A percentile compares a stretch with the other conserved stretches of the same genome.
Evolutionary conservation across 345 rosid species (phyloP).

Genomic region (Melaleuca alternifolia): DNA sequence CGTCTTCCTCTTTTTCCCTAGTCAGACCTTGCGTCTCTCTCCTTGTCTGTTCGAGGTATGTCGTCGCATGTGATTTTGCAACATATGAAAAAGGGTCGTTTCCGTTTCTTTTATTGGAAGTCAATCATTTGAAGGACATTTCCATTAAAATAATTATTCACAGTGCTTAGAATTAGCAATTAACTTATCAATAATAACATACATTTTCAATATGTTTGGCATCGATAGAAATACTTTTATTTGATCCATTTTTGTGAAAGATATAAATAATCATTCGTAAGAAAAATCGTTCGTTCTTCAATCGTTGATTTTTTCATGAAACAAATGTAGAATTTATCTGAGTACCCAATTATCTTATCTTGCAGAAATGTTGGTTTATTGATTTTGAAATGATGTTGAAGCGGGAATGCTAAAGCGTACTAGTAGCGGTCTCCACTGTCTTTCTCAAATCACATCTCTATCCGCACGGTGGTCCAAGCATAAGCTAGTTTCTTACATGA

Average conservation of each 20-base stretch:
- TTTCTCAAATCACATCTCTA: too few relatives aligned
- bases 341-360: neutral
- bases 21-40: neutral
- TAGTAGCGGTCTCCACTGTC: too few relatives aligned
- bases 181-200: neutral
- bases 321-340: neutral
- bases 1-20: neutral
- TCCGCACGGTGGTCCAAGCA: neutral
- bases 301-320: neutral
- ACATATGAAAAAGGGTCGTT: neutral
- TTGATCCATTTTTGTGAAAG: rapidly evolving
- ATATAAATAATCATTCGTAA: neutral
- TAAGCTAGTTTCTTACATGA: neutral
- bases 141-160: neutral
- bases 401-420: too few relatives aligned
- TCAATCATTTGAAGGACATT: neutral
- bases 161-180: neutral
- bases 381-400: too few relatives aligned
- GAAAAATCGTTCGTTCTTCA: rapidly evolving
- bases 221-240: neutral
- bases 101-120: neutral
- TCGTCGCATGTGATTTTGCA: neutral
- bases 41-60: neutral
- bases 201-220: rapidly evolving
- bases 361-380: neutral